phyloP scores from a whole-genome alignment of 2,329 filamentous ascomycete species.

The Penicillium griseofulvum region DNA sequence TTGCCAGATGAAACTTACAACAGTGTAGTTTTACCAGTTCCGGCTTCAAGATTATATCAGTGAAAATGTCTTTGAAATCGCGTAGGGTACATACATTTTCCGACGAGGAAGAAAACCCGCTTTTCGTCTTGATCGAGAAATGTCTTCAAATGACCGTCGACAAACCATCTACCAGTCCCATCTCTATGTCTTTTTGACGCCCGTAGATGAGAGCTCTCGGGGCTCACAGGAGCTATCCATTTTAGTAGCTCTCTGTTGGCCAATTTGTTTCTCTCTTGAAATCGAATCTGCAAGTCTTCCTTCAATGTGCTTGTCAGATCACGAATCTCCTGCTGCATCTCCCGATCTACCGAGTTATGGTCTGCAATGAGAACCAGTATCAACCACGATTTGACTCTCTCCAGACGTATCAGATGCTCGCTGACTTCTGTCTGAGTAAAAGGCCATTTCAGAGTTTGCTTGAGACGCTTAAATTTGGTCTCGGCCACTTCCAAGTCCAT shows the following conservation, averaged over 20 bases:
- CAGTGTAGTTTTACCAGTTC: conserved; percentile 20
- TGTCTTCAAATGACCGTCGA: conserved; percentile 11
- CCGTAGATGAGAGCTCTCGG: conserved; percentile 14
- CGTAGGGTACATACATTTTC: conserved; percentile 17
- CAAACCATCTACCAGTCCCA: conserved; percentile 19
- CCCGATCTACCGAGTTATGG: conserved; percentile 12
- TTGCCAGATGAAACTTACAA: conserved; percentile 11
- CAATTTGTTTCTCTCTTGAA: conserved; percentile 12
- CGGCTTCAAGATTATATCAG: conserved; percentile 9
- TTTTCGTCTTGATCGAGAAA: conserved; percentile 9
- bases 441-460: conserved; percentile 20
- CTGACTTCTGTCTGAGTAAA: conserved; percentile 18
- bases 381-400: conserved; percentile 24
- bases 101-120: conserved; percentile 13
- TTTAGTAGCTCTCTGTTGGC: conserved; percentile 12
- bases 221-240: conserved; percentile 22
- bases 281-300: conserved; percentile 16
- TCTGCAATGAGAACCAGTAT: conserved; percentile 23
- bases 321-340: conserved; percentile 16
- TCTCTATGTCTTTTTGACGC: conserved; percentile 10
- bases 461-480: conserved; percentile 15
- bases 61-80: background rate
- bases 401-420: conserved; percentile 13
- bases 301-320: conserved; percentile 11
- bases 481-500: conserved; percentile 12